Percentiles rank a stretch among this genome's conserved stretches.
Conservation (phyloP, 1,284 basidiomycete species). For the Ustilago hordei region DNA sequence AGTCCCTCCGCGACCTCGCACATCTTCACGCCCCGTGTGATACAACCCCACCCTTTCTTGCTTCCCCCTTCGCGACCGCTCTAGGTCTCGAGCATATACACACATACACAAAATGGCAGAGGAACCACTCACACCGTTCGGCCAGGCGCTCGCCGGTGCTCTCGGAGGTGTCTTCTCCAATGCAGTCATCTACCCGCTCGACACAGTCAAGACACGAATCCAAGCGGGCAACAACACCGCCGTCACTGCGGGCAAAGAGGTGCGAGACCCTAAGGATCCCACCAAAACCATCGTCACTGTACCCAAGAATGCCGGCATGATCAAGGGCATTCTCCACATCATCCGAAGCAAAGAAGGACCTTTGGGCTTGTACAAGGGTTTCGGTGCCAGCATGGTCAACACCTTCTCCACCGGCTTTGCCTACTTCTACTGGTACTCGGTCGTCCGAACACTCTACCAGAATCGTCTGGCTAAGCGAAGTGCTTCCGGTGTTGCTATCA, state of each 20-base stretch:
- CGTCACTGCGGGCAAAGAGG: constrained; percentile 71
- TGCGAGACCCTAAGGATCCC: constrained; percentile 75
- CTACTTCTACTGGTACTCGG: constrained; percentile 99
- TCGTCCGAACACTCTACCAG: constrained; percentile 82
- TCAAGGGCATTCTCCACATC: constrained; percentile 65
- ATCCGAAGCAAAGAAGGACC: constrained; percentile 61
- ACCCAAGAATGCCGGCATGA: constrained; percentile 58
- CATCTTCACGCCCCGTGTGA: too few species aligned
- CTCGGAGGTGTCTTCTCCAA: constrained; percentile 75
- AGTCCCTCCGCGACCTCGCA: too few species aligned
- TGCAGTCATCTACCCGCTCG: constrained; percentile 88
- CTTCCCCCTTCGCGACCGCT: neutral
- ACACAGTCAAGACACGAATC: constrained; percentile 95
- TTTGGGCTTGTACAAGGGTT: constrained; percentile 89
- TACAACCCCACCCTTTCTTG: too few species aligned
- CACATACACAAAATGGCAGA: constrained; percentile 39
- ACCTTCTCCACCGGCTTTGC: constrained; percentile 96
- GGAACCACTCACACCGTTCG: constrained; percentile 84
- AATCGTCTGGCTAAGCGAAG: constrained; percentile 51
- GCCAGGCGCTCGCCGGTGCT: constrained; percentile 91
- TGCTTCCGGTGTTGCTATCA: constrained; percentile 41
- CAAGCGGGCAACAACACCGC: constrained; percentile 74
- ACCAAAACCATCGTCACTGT: constrained; percentile 68
- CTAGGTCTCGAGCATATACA: constrained; percentile 13
- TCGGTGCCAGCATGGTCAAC: constrained; percentile 97